A percentile compares a stretch with the other conserved stretches of the same genome.
Conservation (phyloP, 257 asterid species). For the Nyctanthes arbortristis region DNA sequence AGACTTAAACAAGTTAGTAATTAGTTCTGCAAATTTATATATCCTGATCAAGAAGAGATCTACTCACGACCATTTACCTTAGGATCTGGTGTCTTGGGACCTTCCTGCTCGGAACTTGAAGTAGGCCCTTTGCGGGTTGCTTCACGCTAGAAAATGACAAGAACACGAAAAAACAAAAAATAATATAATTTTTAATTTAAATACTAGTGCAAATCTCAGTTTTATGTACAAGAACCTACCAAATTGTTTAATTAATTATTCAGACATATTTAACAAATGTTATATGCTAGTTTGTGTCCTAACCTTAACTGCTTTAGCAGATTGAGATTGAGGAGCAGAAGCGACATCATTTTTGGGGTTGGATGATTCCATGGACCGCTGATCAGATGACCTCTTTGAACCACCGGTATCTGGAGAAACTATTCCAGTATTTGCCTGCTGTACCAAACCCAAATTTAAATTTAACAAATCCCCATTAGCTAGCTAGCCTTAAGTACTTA, state of each 20-base stretch:
- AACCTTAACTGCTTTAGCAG: slow-evolving; percentile 75
- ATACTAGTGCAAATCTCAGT: slow-evolving; percentile 24
- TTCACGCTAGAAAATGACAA: slow-evolving; percentile 52
- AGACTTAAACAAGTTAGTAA: not conserved
- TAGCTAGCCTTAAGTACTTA: not conserved
- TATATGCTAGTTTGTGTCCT: slow-evolving; percentile 32
- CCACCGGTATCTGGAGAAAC: slow-evolving; percentile 56
- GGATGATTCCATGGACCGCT: slow-evolving; percentile 71
- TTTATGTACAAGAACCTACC: slow-evolving; percentile 21
- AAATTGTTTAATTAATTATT: no score
- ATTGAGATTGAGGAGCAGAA: slow-evolving; percentile 52
- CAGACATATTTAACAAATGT: not conserved
- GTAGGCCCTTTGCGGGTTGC: slow-evolving; percentile 69
- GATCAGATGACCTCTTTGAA: slow-evolving; percentile 76
- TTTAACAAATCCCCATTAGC: slow-evolving; percentile 22
- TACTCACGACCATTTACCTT: slow-evolving; percentile 47
- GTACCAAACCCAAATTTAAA: slow-evolving; percentile 44
- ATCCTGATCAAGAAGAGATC: not conserved
- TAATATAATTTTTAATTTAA: slow-evolving; percentile 14
- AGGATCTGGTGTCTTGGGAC: slow-evolving; percentile 79
- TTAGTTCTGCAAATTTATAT: not conserved
- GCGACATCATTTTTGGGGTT: slow-evolving; percentile 49
- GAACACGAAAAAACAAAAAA: not conserved
- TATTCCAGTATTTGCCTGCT: slow-evolving; percentile 49
- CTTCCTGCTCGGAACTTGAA: slow-evolving; percentile 69